These are phyloP conservation scores for Neocallimastix lanati DNA, from an alignment of 192 early-diverging fungal genomes.

Conservation along the genomic window DNA sequence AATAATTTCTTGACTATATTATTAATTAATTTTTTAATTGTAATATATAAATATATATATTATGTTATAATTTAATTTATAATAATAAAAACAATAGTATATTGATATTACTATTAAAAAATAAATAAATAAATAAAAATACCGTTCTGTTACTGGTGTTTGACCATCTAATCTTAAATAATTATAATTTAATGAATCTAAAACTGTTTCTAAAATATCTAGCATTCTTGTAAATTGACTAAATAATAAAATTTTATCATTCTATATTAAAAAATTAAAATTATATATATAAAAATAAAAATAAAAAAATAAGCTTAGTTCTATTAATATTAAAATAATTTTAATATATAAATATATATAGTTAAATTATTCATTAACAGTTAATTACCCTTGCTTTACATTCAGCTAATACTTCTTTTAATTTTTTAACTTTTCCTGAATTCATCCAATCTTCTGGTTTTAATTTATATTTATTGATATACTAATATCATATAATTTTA, in stretches of 20 bases:
- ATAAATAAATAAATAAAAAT: neutral
- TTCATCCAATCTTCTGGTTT: constrained; percentile 40
- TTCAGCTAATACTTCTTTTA: constrained; percentile 33
- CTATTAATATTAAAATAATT: too few species aligned
- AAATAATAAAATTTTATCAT: constrained; percentile 24
- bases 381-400: constrained; percentile 23
- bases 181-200: constrained; percentile 12
- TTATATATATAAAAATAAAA: neutral
- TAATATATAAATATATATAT: too few species aligned
- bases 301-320: neutral
- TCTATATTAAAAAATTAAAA: constrained; percentile 5
- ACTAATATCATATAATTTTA: too few species aligned
- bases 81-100: neutral
- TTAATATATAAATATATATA: too few species aligned
- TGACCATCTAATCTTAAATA: constrained; percentile 40
- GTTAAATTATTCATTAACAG: too few species aligned
- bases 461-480: constrained; percentile 23
- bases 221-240: constrained; percentile 33
- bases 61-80: too few species aligned
- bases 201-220: constrained; percentile 24
- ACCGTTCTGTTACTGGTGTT: constrained; percentile 44
- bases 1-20: constrained; percentile 34
- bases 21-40: neutral
- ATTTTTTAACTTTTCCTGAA: constrained; percentile 49
- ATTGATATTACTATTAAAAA: too few species aligned